phyloP scores from a whole-genome alignment of 139 green algal species.

The Chloropicon primus region DNA sequence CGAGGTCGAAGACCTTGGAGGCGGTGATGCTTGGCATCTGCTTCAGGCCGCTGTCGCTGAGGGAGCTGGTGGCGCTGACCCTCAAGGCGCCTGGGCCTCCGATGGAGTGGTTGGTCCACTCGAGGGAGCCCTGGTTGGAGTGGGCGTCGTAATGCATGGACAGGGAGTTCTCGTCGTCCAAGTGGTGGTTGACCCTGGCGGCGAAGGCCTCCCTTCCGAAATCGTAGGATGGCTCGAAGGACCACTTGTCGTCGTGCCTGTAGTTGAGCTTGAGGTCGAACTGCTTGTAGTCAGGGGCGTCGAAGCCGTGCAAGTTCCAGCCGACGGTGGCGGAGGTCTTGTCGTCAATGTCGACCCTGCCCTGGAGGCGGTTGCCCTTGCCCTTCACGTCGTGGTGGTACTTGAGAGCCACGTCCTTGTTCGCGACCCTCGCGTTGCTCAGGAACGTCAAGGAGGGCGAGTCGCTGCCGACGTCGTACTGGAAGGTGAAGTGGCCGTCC shows the following conservation, averaged over 20 bases:
- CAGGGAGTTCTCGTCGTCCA: neutral
- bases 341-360: neutral
- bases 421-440: neutral
- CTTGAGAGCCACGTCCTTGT: neutral
- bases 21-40: neutral
- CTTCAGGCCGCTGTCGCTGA: neutral
- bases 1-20: neutral
- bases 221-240: neutral
- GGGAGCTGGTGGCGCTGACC: neutral
- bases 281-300: neutral
- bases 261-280: neutral
- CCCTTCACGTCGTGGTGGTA: neutral
- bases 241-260: neutral
- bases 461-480: neutral
- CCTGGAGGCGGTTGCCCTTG: neutral
- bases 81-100: neutral
- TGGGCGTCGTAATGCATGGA: neutral
- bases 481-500: neutral
- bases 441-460: neutral
- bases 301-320: neutral
- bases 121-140: neutral
- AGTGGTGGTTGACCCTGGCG: neutral
- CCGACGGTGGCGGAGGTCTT: neutral
- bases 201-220: neutral
- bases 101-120: neutral